These are phyloP conservation scores for Blepharisma stoltei DNA, from an alignment of 73 alveolate genomes.

Conservation along the genomic window DNA sequence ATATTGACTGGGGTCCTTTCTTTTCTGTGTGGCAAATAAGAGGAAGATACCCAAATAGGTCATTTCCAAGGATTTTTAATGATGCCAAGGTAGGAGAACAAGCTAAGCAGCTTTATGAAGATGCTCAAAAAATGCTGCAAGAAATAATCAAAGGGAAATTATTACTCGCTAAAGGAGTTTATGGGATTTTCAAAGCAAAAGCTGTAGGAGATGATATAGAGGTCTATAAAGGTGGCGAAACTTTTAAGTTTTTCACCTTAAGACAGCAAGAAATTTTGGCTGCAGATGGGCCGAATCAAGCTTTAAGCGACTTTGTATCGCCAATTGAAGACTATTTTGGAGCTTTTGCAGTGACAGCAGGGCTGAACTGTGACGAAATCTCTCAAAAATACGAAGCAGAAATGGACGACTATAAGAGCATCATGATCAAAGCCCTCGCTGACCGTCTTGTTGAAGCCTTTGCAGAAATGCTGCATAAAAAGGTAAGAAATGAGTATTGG, in stretches of 20 bases:
- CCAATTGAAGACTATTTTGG: conserved; percentile 66
- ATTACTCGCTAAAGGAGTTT: conserved; percentile 50
- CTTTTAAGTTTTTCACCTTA: conserved; percentile 36
- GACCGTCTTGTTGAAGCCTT: conserved; percentile 91
- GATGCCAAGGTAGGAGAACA: conserved; percentile 67
- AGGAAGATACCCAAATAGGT: conserved; percentile 86
- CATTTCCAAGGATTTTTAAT: conserved; percentile 76
- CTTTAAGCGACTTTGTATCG: conserved; percentile 13
- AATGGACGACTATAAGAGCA: conserved; percentile 60
- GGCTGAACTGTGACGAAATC: conserved; percentile 72
- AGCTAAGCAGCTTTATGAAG: conserved; percentile 71
- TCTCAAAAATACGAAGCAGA: conserved; percentile 58
- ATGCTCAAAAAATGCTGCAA: conserved; percentile 65
- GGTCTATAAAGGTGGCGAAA: conserved; percentile 30
- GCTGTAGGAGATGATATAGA: conserved; percentile 77
- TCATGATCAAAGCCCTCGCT: conserved; percentile 75
- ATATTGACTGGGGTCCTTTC: conserved; percentile 85
- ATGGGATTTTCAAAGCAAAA: conserved; percentile 73
- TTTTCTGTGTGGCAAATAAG: conserved; percentile 76
- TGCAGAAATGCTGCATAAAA: conserved; percentile 79
- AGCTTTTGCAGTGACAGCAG: conserved; percentile 82
- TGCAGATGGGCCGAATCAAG: conserved; percentile 9
- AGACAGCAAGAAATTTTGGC: conserved; percentile 29
- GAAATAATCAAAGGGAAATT: conserved; percentile 35
- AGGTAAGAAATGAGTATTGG: conserved; percentile 68